Evolutionary conservation across 2,329 filamentous ascomycete species (phyloP), one percentile per base, ranked within the genome.

Genomic region (Alternaria ethzedia): DNA sequence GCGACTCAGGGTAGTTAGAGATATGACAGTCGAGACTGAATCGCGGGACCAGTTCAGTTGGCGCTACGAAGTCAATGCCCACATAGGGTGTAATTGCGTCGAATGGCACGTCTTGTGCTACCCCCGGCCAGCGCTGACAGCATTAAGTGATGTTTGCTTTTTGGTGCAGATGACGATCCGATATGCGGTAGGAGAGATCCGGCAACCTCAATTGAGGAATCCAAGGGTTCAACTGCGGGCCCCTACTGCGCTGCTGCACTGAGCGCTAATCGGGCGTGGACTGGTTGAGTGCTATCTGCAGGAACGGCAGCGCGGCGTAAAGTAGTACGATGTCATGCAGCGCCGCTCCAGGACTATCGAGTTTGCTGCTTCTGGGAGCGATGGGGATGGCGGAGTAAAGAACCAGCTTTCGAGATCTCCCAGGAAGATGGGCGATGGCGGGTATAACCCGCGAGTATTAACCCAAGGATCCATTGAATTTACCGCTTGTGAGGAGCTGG

Each of bases 1-100:
- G 68, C 75, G 73, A 75, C 68, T 78, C 71, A 74, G 73, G 45
- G 68, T 58, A 65, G 63, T 64, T 43, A 49, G 59, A 49, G 59
- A 62, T 55, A 66, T 54, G 32, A 57, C 61, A 56, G 60, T 49
- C 58, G 59, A 45, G 55, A 64, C 67, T 75, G 74, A 77, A 66
- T 77, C 70, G 74, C 63, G 72, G 56, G 41, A 61, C 50, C 41
- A 23, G 59, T 41, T 25, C 41, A 23, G 59, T 41, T 25, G 58
- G 59, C 62, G 63, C 51, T 61, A 58, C 51, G 52, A 60, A 59
- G 20, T 54, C 54, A 59, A 43, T 30, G 49, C 21, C 55, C 57
- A 59, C 61, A 64, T 70, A 41, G 46, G 63, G 43, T 43, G 17
- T 41, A 54, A 49, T 58, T 60, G 60, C 51, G 57, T 63, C 66